Evolutionary conservation across 2,329 filamentous ascomycete species (phyloP), one percentile per base, ranked within the genome.

Genomic region (Neofusicoccum parvum): DNA sequence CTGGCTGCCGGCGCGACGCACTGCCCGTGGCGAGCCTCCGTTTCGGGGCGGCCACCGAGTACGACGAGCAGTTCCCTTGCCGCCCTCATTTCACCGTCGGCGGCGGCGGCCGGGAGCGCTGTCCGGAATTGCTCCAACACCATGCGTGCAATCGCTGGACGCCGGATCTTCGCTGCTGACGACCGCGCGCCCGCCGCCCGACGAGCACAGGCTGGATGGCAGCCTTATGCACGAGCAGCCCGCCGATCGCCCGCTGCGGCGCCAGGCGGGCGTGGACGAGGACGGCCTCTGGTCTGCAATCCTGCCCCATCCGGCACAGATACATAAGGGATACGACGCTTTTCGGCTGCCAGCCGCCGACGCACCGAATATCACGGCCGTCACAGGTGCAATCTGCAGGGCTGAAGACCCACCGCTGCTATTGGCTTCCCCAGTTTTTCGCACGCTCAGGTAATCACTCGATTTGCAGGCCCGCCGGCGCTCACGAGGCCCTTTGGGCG

Each of bases 381-480:
- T 60, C 56, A 60, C 56, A 17, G 62, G 43, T 39, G 62, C 62
- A 64, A 64, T 64, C 62, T 53, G 50, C 62, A 64, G 50, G 62
- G 62, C 62, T 64, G 62, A 65, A 58, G 62, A 49, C 51, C 50
- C 62, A 65, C 62, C n/a, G 51, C 41, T 48, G 49, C 51, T 49
- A 65, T 58, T 65, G 62, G 17, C 51, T 65, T 65, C 62, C 62
- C 62, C 62, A 65, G 62, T 65, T 65, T 65, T 65, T 41, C 37
- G 51, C 45, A 50, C 62, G 62, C 62, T 54, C 51, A 60, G 43
- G 56, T 60, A 60, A 60, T 60, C 56, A 23, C 56, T 60, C 43
- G 56, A 60, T 46, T 60, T 59, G 54, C 54, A 46, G 54, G 54
- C 54, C 53, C 53, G 53, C 7, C 53, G 37, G 53, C 53, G 53